Conservation (phyloP, 805 yeast species). For the Suhomyces sp. region DNA sequence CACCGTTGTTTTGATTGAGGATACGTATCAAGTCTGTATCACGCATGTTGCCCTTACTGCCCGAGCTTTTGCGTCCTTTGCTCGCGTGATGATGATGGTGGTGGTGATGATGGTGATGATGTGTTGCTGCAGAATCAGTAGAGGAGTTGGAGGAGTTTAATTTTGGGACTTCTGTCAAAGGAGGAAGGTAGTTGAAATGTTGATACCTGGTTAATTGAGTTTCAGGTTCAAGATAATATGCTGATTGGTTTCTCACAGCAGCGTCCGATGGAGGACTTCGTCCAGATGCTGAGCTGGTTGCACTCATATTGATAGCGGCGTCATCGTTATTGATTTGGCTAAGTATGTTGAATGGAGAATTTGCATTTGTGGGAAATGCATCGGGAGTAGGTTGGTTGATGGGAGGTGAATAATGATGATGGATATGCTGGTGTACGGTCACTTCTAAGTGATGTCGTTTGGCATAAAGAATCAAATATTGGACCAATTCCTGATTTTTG, state of each 20-base stretch:
- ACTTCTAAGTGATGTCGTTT: constrained; percentile 55
- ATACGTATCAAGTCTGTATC: constrained; percentile 43
- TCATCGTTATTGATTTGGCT: constrained; percentile 1
- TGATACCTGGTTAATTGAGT: constrained; percentile 57
- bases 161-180: constrained; percentile 68
- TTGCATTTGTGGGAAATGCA: neutral
- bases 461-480: constrained; percentile 59
- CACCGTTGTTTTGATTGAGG: constrained; percentile 34
- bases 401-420: constrained; percentile 60
- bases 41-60: constrained; percentile 11
- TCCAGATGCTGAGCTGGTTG: constrained; percentile 1
- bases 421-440: constrained; percentile 83
- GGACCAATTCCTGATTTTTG: constrained; percentile 52
- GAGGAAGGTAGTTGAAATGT: constrained; percentile 75
- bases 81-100: constrained; percentile 23
- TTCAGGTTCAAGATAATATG: constrained; percentile 45
- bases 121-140: constrained; percentile 15
- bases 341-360: constrained; percentile 12
- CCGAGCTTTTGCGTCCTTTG: constrained; percentile 2
- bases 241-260: constrained; percentile 10
- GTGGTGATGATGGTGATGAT: constrained; percentile 32
- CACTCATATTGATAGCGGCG: neutral
- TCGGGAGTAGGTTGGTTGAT: constrained; percentile 9
- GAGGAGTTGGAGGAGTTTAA: constrained; percentile 52
- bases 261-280: constrained; percentile 3